Base-by-base conservation (phyloP, 2,329 filamentous ascomycete genomes). In the Pseudocercospora crystallina region DNA sequence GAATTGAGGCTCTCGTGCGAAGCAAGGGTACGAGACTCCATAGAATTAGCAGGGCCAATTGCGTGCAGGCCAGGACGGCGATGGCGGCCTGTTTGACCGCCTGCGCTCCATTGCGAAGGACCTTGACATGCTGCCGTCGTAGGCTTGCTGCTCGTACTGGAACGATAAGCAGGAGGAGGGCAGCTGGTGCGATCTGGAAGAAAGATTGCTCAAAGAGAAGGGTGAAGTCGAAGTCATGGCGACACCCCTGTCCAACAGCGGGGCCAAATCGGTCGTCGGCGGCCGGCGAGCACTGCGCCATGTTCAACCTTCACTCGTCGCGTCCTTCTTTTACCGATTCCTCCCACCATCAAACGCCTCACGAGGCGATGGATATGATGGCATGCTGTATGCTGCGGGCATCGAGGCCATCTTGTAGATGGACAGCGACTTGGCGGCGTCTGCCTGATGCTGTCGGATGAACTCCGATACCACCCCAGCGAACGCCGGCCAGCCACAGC, bases 221-320 rank as follows among this genome's bases (percentile, higher is more conserved):
- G 14, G 59, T 63, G 47, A 63, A 61, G 51, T 63, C 61, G 50
- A 63, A 61, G 42, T 50, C 37, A 20, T 49, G 42, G 10, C 57
- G 56, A 40, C 47, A 59, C 37, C 40, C 43, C 37, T 38, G 30
- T 33, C 43, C 43, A 14, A 59, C 45, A 2, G 43, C 47, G 17
- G 59, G 58, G 10, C 59, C 59, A 32, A 59, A 59, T 5, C 12
- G 32, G 35, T 59, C 40, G 38, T 61, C 59, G 30, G 42, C 46
- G 5, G 37, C 40, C 7, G 33, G 51, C 12, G 48, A 29, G 44
- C 56, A 59, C 8, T 40, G 49, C 11, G 43, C 43, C 54, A 57
- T 49, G 35, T 11, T 13, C 29, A n/a, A 12, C 11, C 31, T 26
- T 26, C 20, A 26, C 20, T 26, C 20, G 20, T 26, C 20, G 20